These are phyloP conservation scores for Backusella luteola DNA, from an alignment of 192 early-diverging fungal genomes.

Conservation along the genomic window DNA sequence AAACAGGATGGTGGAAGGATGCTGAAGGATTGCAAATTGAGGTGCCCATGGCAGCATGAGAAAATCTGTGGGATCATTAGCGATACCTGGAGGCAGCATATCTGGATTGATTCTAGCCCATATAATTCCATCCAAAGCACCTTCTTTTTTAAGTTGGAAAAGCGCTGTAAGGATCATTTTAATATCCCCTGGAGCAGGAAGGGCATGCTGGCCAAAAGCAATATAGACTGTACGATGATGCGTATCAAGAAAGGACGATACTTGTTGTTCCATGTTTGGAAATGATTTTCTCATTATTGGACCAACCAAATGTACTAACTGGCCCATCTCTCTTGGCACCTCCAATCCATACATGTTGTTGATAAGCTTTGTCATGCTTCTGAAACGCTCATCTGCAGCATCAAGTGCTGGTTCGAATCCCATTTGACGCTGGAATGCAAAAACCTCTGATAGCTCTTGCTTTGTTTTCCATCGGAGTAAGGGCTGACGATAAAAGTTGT, in stretches of 20 bases:
- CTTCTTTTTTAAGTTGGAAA: background rate
- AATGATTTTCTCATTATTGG: slow-evolving; percentile 31
- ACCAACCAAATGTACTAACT: slow-evolving; percentile 27
- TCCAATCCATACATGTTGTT: slow-evolving; percentile 30
- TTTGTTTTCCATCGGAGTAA: background rate
- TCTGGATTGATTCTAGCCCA: slow-evolving; percentile 18
- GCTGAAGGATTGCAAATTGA: slow-evolving; percentile 33
- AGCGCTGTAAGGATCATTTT: slow-evolving; percentile 20
- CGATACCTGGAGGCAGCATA: background rate
- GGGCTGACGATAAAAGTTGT: background rate
- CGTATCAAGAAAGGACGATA: slow-evolving; percentile 13
- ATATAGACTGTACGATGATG: slow-evolving; percentile 30
- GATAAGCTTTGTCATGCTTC: slow-evolving; percentile 7
- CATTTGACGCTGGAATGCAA: background rate
- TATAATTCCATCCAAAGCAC: slow-evolving; percentile 34
- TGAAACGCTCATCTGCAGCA: background rate
- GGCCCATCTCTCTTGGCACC: slow-evolving; percentile 9
- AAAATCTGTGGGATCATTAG: background rate
- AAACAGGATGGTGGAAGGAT: slow-evolving; percentile 24
- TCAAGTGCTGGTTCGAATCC: background rate
- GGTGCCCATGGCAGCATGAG: slow-evolving; percentile 17
- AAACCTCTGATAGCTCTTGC: background rate
- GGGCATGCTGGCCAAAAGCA: slow-evolving; percentile 32
- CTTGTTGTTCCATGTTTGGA: background rate
- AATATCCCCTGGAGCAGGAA: background rate